These are phyloP conservation scores for Arachis monticola DNA, from an alignment of 331 rosid genomes.

Conservation along the genomic window DNA sequence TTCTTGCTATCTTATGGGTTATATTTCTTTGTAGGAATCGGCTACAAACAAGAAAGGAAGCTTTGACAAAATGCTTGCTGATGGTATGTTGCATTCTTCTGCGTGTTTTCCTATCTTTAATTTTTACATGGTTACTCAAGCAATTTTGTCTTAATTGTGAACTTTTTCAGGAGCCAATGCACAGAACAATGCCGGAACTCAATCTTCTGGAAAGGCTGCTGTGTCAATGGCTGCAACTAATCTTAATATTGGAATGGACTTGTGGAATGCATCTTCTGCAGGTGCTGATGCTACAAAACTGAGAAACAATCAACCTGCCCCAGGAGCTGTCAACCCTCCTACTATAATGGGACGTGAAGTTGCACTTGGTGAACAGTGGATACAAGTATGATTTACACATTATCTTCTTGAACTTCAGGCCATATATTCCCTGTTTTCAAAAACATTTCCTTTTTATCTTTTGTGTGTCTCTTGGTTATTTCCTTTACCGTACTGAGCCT, in stretches of 20 bases:
- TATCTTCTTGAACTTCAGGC: constrained; percentile 8
- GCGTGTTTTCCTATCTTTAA: constrained; percentile 10
- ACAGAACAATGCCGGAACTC: constrained; percentile 45
- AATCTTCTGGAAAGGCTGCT: constrained; percentile 61
- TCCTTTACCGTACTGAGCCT: background rate
- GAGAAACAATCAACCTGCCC: constrained; percentile 57
- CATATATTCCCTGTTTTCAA: background rate
- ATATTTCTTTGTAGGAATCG: constrained; percentile 56
- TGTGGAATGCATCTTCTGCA: constrained; percentile 69
- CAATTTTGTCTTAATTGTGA: constrained; percentile 19
- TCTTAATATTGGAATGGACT: constrained; percentile 82
- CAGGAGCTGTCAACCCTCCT: constrained; percentile 49
- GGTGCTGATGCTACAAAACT: constrained; percentile 57
- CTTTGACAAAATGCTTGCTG: constrained; percentile 83
- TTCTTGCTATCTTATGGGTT: constrained; percentile 28
- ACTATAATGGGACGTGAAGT: constrained; percentile 55
- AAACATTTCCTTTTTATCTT: background rate
- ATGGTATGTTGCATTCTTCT: constrained; percentile 53
- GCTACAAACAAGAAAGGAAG: constrained; percentile 70
- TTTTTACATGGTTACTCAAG: constrained; percentile 19
- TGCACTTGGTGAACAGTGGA: constrained; percentile 67
- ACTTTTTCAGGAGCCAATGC: constrained; percentile 67
- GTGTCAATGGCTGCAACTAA: constrained; percentile 63
- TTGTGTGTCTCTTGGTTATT: background rate
- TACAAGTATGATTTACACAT: constrained; percentile 53